A percentile compares a stretch with the other conserved stretches of the same genome.
These are phyloP conservation scores for Calonectria honghensis DNA, from an alignment of 2,329 filamentous ascomycete species.

Conservation along the genomic window DNA sequence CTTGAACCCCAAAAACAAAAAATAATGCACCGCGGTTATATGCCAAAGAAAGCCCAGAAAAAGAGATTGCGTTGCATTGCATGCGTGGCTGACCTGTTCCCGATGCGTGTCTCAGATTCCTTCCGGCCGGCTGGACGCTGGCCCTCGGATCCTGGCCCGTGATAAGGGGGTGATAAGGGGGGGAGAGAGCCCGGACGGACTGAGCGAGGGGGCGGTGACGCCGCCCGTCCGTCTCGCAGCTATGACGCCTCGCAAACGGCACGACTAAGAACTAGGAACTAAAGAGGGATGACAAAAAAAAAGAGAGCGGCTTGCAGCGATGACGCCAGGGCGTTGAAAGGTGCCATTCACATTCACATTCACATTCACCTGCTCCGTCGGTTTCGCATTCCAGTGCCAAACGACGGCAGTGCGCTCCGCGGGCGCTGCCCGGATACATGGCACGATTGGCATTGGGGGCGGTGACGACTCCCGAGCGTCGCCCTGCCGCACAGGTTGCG, in stretches of 20 bases:
- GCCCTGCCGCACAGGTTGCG: background rate
- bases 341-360: too few species aligned
- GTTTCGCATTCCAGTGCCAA: background rate
- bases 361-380: background rate
- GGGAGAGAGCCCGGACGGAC: too few species aligned
- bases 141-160: background rate
- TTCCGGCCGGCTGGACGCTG: background rate
- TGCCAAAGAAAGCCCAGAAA: background rate
- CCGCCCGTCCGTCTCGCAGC: background rate
- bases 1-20: too few species aligned
- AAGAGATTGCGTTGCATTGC: slow-evolving; percentile 20
- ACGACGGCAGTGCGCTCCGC: background rate
- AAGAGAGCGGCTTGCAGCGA: background rate
- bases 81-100: slow-evolving; percentile 20
- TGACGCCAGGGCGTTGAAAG: background rate
- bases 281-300: background rate
- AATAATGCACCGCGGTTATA: slow-evolving; percentile 1
- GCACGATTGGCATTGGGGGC: background rate
- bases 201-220: background rate
- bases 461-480: background rate
- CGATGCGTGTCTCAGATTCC: slow-evolving; percentile 21
- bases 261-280: background rate
- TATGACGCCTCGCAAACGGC: too few species aligned
- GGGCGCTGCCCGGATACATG: too few species aligned
- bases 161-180: slow-evolving; percentile 3